Conservation (phyloP, 495 filamentous ascomycete species). For the Tuber melanosporum region DNA sequence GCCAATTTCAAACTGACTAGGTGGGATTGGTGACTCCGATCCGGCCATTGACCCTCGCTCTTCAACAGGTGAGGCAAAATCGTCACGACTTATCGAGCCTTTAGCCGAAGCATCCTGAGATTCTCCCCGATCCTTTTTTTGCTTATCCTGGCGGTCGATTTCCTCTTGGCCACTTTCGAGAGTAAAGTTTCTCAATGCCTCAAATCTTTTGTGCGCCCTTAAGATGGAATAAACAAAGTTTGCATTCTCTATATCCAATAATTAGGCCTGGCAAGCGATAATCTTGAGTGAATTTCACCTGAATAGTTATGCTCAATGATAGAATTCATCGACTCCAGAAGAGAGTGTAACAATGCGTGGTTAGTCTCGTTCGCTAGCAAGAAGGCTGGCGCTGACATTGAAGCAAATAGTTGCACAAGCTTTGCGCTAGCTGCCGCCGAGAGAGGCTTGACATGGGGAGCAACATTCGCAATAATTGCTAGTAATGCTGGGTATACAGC, state of each 20-base stretch:
- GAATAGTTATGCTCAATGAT: conserved; percentile 87
- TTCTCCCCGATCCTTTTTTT: conserved; percentile 60
- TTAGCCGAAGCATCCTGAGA: conserved; percentile 30
- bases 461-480: conserved; percentile 87
- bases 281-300: conserved; percentile 50
- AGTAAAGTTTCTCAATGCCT: conserved; percentile 83
- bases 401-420: conserved; percentile 80
- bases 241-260: conserved; percentile 58
- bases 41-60: conserved; percentile 29
- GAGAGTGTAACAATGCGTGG: conserved; percentile 67
- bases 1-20: conserved; percentile 75
- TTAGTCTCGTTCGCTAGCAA: conserved; percentile 94
- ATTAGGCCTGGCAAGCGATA: conserved; percentile 36
- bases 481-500: conserved; percentile 89
- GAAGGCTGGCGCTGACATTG: conserved; percentile 92
- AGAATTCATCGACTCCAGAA: conserved; percentile 86
- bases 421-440: conserved; percentile 70
- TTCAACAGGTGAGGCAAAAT: conserved; percentile 7
- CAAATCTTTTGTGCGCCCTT: conserved; percentile 73
- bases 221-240: conserved; percentile 76
- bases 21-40: conserved; percentile 42
- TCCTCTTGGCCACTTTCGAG: conserved; percentile 93
- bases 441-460: conserved; percentile 71
- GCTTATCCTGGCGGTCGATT: conserved; percentile 70
- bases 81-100: conserved; percentile 13